Base-by-base conservation (phyloP, 352 stramenopile genomes). In the Plasmopara muralis region DNA sequence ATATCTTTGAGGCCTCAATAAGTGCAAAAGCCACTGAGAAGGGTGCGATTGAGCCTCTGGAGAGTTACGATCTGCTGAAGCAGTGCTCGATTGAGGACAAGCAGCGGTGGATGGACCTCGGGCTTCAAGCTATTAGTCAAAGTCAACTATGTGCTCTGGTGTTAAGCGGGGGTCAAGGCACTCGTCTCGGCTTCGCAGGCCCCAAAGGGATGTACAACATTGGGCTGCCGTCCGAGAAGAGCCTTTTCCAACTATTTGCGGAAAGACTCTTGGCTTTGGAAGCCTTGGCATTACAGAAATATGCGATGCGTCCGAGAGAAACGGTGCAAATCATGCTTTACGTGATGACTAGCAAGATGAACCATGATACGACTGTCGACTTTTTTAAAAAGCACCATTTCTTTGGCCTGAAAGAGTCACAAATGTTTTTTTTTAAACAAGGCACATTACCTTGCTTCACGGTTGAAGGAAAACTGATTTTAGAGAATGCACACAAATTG, bases 291-390 rank as follows among this genome's bases (percentile, higher is more conserved):
- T 42, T 55, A 86, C 18, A 71, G 66, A 9, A 37, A 66, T 33
- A 40, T 33, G 7, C 47, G 28, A 16, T 62, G 59, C 30, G 59
- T 4, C 40, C 61, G 41, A 14, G 42, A n/a, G 38, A 60, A 20
- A 25, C 35, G n/a, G 39, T 63, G 85, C 34, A 71, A 66, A 53
- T 74, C n/a, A 81, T 83, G 38, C 84, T 98, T 35, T 98, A 96
- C 57, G 85, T 99, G 43, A 99, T 99, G 96, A 99, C 96, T 13
- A 98, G 89, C 65, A 80, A 89, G 14, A 84, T 98, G 63, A 99
- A 99, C 66, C 86, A 99, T 63, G 77, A 89, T 12, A 76, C 86
- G 20, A 99, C 95, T 5, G 55, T 84, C 5, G 55, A 56, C 5
- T 98, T 90, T 68, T 99, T 99, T 67, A 55, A 66, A 16, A 41